Evolutionary conservation across 1,139 yeast species (phyloP), one percentile per base, ranked within the genome.

Genomic region (Debaryomycetaceae sp.): DNA sequence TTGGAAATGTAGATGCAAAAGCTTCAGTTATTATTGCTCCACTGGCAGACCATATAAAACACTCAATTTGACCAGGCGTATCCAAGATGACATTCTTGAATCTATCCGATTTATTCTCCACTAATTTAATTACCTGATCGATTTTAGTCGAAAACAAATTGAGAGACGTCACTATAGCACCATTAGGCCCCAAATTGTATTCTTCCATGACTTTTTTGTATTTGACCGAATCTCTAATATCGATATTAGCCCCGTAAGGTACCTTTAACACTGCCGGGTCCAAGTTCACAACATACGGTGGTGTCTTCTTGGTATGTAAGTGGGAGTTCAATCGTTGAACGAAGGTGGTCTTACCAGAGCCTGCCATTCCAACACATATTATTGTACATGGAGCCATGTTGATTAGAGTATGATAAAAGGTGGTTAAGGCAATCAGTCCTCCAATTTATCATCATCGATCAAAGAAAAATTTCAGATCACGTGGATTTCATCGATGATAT

Each of bases 61-160:
- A 89, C 64, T 93, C 99, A 50, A 95, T 95, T 66, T 95, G 99
- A 6, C 99, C 99, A 0, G 99, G 99, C 0, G 99, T 95, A 65
- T 95, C 99, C 42, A 93, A 80, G 40, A 95, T 85, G 49, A 93
- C 87, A 62, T 90, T 85, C 29, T 80, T 67, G 49, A 79, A 78
- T 39, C 70, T 69, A 27, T 80, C 83, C 1, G 88, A 75, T 56
- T 95, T 79, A 59, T 89, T 89, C 58, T 91, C 96, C 20, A 91
- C 87, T 40, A 95, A 72, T 40, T 80, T 78, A 47, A 95, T 82
- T 6, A 95, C 98, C 66, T 95, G 99, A 61, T 95, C 99, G 46
- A 95, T 89, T 65, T 95, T 95, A 24, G 99, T 95, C 42, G 97
- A 75, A 59, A 95, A 95, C 45, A 95, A 70, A 60, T 95, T 95